phyloP scores from a whole-genome alignment of 2,329 filamentous ascomycete genomes.

The Eutypella sp. region DNA sequence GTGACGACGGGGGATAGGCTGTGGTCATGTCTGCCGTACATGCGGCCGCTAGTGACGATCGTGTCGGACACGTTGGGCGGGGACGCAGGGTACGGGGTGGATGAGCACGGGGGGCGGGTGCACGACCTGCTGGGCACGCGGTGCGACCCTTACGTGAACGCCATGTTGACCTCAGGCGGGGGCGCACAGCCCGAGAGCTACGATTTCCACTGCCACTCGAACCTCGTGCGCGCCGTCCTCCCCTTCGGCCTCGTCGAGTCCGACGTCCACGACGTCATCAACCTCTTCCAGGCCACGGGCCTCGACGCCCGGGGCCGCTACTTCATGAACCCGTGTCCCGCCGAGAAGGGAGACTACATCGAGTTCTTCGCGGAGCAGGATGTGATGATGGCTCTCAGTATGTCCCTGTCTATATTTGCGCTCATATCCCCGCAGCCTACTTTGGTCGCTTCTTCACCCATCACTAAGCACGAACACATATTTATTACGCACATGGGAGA shows the following conservation, averaged over 20 bases:
- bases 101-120: slow-evolving; percentile 60
- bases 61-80: slow-evolving; percentile 59
- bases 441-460: not conserved
- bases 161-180: slow-evolving; percentile 61
- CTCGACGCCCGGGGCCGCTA: slow-evolving; percentile 67
- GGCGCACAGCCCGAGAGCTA: slow-evolving; percentile 37
- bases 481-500: too few relatives aligned
- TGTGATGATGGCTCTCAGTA: slow-evolving; percentile 56
- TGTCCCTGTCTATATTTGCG: slow-evolving; percentile 13
- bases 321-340: slow-evolving; percentile 66
- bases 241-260: slow-evolving; percentile 64
- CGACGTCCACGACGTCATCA: slow-evolving; percentile 81
- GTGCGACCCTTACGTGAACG: slow-evolving; percentile 81
- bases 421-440: not conserved
- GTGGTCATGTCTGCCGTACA: slow-evolving; percentile 73
- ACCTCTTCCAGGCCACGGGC: slow-evolving; percentile 81
- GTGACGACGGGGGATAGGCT: slow-evolving; percentile 66
- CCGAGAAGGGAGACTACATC: slow-evolving; percentile 52
- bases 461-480: not conserved
- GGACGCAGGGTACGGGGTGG: slow-evolving; percentile 57
- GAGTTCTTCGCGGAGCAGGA: slow-evolving; percentile 80
- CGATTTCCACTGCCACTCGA: slow-evolving; percentile 81
- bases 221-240: slow-evolving; percentile 67
- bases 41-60: slow-evolving; percentile 70
- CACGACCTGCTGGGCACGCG: slow-evolving; percentile 79